Evolutionary conservation across 176 grass and related monocot genomes (phyloP), one percentile per base, ranked within the genome.

Genomic region (Carex kokanica): DNA sequence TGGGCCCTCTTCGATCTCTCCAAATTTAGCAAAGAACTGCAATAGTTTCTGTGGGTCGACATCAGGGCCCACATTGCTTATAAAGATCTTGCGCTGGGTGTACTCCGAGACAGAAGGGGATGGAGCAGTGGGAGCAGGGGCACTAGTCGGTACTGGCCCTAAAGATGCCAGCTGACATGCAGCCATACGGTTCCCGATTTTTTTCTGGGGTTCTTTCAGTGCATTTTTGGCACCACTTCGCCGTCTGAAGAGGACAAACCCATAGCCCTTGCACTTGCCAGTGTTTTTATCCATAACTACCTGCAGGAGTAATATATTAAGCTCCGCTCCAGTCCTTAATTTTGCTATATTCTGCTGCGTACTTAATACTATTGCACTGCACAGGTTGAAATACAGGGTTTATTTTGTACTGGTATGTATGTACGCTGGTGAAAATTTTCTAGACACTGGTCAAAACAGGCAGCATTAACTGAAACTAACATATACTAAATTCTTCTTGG

Each of bases 181-280:
- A 2, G 97, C 88, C 45, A 85, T 93, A 78, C 97, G 88, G 77
- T 89, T 99, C 2, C 97, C 97, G n/a, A 99, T 99, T 83, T 88
- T 93, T 85, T 99, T 99, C 89, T 99, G 97, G 5, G 97, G 97
- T 60, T 99, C 89, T 20, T 60, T 83, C n/a, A 99, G 91, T 0
- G 97, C 93, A 0, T 90, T 88, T 5, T 88, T 87, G 52, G 97
- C 97, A 18, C 97, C 93, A 0, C 71, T 74, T 7, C 93, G 91
- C 79, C 85, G 88, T 40, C 86, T 88, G 72, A 92, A 99, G 57
- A 99, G 88, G 84, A 99, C 93, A 85, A 99, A 99, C 0, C 97
- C 97, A 49, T 99, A 99, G 21, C 97, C 97, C 85, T 93, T 99
- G 85, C 90, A 99, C 85, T 99, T 99, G 41, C 93, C 90, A 6